Evolutionary conservation across 2,329 filamentous ascomycete genomes (phyloP), one percentile per base, ranked within the genome.

Genomic region (Fusarium subglutinans): DNA sequence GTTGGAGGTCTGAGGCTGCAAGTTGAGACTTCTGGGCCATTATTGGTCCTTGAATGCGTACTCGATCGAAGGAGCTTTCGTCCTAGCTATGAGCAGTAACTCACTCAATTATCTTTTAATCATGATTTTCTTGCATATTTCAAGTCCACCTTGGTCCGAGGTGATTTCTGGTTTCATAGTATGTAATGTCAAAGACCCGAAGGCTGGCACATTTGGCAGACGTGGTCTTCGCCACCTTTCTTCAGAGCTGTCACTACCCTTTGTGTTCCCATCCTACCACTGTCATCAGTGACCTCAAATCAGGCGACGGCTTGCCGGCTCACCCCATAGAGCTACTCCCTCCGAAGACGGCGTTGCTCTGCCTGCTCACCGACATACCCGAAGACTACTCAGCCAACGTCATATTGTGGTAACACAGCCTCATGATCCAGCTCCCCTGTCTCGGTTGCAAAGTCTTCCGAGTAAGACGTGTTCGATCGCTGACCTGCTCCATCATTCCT

Each of bases 51-150:
- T 53, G 8, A 20, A 30, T 3, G 30, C 30, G 8, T 12, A 30
- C 20, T 40, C 2, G 9, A 11, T 7, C 13, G 6, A 22, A 26
- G 17, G 17, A 11, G 5, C 8, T 24, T 10, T 12, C 11, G 12
- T 15, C 2, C 15, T 4, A 20, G 50, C 15, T 37, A 22, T 26
- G 17, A 53, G 5, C 0, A 28, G 24, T 11, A 8, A 28, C 1
- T 22, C 11, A 28, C 6, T 10, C 15, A 4, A 22, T 1, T 11
- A 11, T 22, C 2, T 0, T 26, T 26, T 20, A 2, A 53, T 24
- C 6, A 10, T 37, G 6, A 0, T 5, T 38, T 8, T 38, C 9
- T 14, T 15, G 4, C 9, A 3, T 11, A 5, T 5, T 0, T 8
- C 15, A 7, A 2, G 2, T 20, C 11, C 12, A 6, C 8, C 8